phyloP scores from a whole-genome alignment of 208 protist species.

The Angomonas ambiguus region DNA sequence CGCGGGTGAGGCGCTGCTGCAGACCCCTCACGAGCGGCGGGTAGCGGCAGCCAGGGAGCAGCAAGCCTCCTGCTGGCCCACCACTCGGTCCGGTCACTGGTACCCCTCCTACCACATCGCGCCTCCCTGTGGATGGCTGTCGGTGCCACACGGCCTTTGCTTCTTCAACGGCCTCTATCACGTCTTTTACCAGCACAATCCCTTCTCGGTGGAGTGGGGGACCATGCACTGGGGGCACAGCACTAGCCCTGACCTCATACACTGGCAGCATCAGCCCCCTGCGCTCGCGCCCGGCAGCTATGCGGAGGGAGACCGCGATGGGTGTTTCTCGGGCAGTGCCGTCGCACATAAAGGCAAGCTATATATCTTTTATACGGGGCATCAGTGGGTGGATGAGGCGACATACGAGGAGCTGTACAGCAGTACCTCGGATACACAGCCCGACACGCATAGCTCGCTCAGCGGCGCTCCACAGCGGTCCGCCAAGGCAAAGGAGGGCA shows the following conservation, averaged over 20 bases:
- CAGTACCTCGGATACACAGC: neutral
- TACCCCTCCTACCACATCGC: constrained; percentile 48
- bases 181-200: constrained; percentile 51
- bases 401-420: constrained; percentile 8
- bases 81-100: constrained; percentile 19
- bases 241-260: constrained; percentile 34
- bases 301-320: constrained; percentile 32
- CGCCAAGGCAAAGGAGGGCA: neutral
- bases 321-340: constrained; percentile 48
- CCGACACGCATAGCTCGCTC: neutral
- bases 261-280: constrained; percentile 38
- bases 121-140: constrained; percentile 31
- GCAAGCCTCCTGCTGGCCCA: constrained; percentile 13
- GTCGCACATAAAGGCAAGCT: constrained; percentile 31
- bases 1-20: neutral
- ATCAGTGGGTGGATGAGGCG: constrained; percentile 21
- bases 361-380: constrained; percentile 55
- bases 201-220: constrained; percentile 37
- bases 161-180: constrained; percentile 34
- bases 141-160: constrained; percentile 35
- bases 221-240: constrained; percentile 49
- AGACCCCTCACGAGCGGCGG: constrained; percentile 20
- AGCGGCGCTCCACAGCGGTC: neutral
- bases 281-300: constrained; percentile 29
- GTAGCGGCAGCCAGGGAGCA: constrained; percentile 20